Percentiles rank a stretch among this genome's conserved stretches.
phyloP scores from a whole-genome alignment of 2,329 filamentous ascomycete species.

The Metarhizium anisopliae region DNA sequence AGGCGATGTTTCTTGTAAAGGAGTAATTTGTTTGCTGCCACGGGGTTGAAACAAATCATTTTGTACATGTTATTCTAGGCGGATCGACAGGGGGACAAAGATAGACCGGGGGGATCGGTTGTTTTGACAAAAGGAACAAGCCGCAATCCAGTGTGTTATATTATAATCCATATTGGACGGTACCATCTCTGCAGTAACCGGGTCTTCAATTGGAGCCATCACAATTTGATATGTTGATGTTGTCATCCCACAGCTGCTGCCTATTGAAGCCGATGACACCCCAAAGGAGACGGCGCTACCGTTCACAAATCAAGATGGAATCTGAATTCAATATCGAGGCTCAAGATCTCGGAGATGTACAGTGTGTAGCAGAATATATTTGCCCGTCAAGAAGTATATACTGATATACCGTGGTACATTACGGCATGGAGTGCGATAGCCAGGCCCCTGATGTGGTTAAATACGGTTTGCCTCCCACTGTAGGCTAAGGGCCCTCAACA shows the following conservation, averaged over 20 bases:
- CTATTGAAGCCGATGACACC: neutral
- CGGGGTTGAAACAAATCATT: conserved; percentile 10
- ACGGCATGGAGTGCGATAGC: no score
- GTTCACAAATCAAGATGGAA: neutral
- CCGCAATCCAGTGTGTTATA: conserved; percentile 5
- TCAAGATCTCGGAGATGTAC: no score
- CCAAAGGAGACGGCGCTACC: neutral
- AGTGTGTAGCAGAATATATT: no score
- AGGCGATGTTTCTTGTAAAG: neutral
- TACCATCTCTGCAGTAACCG: neutral
- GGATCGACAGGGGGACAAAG: conserved; percentile 16
- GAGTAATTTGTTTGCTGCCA: conserved; percentile 1
- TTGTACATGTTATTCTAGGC: conserved; percentile 29
- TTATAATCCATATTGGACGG: neutral
- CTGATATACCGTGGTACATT: no score
- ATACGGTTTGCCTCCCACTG: no score
- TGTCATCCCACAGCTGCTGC: neutral
- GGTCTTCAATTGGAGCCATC: neutral
- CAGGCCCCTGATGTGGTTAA: no score
- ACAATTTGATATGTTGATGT: neutral
- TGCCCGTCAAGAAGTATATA: no score
- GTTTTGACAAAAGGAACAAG: conserved; percentile 20
- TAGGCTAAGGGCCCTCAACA: neutral
- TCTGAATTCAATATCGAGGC: neutral
- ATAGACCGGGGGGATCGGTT: conserved; percentile 7